Evolutionary conservation across 2,329 filamentous ascomycete species (phyloP).

Genomic region (Cryphonectria parasitica): DNA sequence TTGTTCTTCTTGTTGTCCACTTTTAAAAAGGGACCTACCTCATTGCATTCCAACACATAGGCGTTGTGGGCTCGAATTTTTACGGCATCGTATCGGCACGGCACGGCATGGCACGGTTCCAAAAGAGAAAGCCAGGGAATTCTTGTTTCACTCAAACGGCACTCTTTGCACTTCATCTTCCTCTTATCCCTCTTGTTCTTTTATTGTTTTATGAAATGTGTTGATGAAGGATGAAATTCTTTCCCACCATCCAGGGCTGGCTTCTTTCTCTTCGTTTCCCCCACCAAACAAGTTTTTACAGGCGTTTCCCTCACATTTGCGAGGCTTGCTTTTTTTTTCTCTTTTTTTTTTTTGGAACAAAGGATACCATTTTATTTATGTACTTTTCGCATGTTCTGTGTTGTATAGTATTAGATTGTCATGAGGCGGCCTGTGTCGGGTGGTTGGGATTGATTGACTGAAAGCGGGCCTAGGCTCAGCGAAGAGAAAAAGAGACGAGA

Average conservation of each 20-base stretch:
- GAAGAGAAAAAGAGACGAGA: not conserved
- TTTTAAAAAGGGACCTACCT: not conserved
- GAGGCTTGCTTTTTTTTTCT: slow-evolving; percentile 1
- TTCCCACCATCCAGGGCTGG: slow-evolving; percentile 9
- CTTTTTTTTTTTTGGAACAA: not conserved
- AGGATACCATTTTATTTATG: slow-evolving; percentile 6
- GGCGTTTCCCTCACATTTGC: not conserved
- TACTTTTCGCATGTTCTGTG: not conserved
- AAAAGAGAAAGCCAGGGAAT: slow-evolving; percentile 1
- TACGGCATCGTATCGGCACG: slow-evolving; percentile 17
- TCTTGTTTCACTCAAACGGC: not conserved
- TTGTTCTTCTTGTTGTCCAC: not conserved
- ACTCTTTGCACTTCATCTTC: not conserved
- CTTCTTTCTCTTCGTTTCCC: not conserved
- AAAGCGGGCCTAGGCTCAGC: not conserved
- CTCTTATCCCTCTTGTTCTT: not conserved
- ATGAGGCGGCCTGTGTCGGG: not conserved
- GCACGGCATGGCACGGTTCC: slow-evolving; percentile 15
- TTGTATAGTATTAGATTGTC: not conserved
- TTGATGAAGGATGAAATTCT: slow-evolving; percentile 11
- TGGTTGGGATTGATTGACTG: not conserved
- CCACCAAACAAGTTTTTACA: not conserved
- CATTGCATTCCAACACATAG: not conserved
- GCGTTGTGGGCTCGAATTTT: not conserved
- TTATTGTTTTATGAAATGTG: slow-evolving; percentile 4